A percentile compares a stretch with the other conserved stretches of the same genome.
Conservation (phyloP, 139 green algal species). For the Choricystis sp. region DNA sequence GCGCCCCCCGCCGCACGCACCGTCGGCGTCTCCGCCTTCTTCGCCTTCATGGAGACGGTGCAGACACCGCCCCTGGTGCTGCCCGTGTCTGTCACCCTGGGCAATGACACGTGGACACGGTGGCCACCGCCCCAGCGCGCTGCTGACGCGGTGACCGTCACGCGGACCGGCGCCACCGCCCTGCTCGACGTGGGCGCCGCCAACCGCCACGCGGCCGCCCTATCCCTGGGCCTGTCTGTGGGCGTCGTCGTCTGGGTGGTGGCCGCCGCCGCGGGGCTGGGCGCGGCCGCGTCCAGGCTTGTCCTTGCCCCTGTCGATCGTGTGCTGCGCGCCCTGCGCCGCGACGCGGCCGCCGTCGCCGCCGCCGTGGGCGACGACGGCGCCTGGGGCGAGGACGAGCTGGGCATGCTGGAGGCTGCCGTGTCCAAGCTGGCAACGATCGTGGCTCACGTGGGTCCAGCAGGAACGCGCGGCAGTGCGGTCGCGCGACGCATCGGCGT, state of each 20-base stretch:
- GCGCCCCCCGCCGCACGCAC: no score
- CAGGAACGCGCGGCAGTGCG: conserved; percentile 8
- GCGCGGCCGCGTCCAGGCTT: conserved; percentile 11
- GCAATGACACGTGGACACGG: background rate
- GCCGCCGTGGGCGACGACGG: conserved; percentile 9
- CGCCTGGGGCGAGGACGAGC: conserved; percentile 4
- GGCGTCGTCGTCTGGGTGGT: conserved; percentile 17
- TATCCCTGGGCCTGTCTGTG: conserved; percentile 17
- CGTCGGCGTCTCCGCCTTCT: background rate
- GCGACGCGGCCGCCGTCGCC: conserved; percentile 19
- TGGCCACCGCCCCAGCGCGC: background rate
- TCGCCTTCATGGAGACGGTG: background rate
- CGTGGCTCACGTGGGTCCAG: conserved; percentile 20
- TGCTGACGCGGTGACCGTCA: background rate
- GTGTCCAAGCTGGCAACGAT: conserved; percentile 38
- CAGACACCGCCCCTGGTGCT: background rate
- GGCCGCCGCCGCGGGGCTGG: conserved; percentile 9
- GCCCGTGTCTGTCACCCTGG: background rate
- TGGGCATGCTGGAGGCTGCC: conserved; percentile 19
- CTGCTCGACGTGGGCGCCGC: conserved; percentile 14
- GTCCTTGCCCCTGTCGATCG: conserved; percentile 30
- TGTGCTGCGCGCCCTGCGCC: conserved; percentile 25
- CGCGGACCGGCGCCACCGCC: background rate
- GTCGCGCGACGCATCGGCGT: conserved; percentile 6
- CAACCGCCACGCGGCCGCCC: conserved; percentile 12